A percentile compares a stretch with the other conserved stretches of the same genome.
Evolutionary conservation across 2,329 filamentous ascomycete genomes (phyloP).

Genomic region (Seiridium unicorne): DNA sequence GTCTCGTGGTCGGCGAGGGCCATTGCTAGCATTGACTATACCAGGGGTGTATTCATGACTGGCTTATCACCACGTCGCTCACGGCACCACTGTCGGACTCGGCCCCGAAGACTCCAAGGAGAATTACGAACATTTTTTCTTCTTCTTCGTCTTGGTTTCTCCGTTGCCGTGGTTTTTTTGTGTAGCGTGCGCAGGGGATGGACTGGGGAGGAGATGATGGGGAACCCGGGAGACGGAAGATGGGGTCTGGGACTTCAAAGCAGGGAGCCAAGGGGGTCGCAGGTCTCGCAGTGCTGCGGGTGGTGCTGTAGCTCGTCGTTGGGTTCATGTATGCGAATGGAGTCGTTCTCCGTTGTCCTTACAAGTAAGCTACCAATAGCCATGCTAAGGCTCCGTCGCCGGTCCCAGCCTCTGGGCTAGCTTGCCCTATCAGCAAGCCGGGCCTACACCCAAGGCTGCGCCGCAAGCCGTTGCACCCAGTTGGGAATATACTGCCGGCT

Average conservation of each 20-base stretch:
- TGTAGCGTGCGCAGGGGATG: not conserved
- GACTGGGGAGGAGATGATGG: not conserved
- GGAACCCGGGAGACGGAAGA: not conserved
- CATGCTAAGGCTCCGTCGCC: too few species aligned
- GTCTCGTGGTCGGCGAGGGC: not conserved
- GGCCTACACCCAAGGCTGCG: too few species aligned
- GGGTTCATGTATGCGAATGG: not conserved
- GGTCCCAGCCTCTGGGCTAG: too few species aligned
- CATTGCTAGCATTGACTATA: slow-evolving; percentile 2
- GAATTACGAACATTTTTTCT: too few species aligned
- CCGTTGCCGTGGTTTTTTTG: not conserved
- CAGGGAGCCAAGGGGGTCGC: not conserved
- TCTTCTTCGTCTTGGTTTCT: too few species aligned
- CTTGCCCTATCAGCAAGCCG: too few species aligned
- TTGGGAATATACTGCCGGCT: too few species aligned
- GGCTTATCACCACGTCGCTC: not conserved
- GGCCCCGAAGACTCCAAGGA: too few species aligned
- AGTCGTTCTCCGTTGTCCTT: not conserved
- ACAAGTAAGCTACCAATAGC: not conserved
- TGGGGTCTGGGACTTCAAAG: not conserved
- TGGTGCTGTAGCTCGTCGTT: not conserved
- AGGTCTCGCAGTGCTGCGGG: not conserved
- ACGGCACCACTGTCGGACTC: too few species aligned
- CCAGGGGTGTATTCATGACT: not conserved
- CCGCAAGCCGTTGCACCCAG: too few species aligned